Evolutionary conservation across 345 rosid species (phyloP).

Genomic region (Populus euphratica): DNA sequence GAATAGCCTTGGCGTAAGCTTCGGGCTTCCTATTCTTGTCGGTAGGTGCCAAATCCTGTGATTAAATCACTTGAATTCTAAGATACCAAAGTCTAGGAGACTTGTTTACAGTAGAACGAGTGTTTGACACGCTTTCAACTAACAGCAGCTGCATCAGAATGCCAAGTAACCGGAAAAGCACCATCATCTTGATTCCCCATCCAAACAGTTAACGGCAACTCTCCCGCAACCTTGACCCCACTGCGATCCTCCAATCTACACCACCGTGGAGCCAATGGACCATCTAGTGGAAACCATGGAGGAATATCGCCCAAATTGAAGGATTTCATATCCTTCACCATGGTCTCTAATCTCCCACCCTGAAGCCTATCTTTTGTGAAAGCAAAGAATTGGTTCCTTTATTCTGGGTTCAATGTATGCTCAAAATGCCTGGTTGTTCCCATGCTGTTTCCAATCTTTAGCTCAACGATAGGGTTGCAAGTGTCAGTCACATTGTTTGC

Average conservation of each 20-base stretch:
- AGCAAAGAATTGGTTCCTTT: constrained; percentile 42
- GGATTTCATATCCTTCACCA: background rate
- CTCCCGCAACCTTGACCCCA: background rate
- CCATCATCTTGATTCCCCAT: background rate
- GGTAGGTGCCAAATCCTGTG: background rate
- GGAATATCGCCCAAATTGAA: background rate
- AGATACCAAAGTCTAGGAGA: background rate
- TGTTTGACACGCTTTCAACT: background rate
- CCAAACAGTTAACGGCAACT: background rate
- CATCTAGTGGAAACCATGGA: background rate
- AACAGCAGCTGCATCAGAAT: constrained; percentile 1
- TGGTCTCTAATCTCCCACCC: background rate
- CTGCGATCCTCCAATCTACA: background rate
- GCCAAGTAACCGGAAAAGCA: background rate
- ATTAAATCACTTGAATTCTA: background rate
- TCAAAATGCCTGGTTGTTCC: constrained; percentile 23
- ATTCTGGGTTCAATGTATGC: constrained; percentile 31
- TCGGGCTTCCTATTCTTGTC: background rate
- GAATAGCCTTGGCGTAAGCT: background rate
- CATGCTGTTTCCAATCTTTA: constrained; percentile 29
- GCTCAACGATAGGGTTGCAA: constrained; percentile 28
- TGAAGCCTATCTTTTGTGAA: constrained; percentile 45
- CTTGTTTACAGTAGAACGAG: background rate
- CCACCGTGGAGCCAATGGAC: background rate
- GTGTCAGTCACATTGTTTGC: constrained; percentile 9